phyloP scores from a whole-genome alignment of 257 asterid genomes.

The Linderniella brevidens region DNA sequence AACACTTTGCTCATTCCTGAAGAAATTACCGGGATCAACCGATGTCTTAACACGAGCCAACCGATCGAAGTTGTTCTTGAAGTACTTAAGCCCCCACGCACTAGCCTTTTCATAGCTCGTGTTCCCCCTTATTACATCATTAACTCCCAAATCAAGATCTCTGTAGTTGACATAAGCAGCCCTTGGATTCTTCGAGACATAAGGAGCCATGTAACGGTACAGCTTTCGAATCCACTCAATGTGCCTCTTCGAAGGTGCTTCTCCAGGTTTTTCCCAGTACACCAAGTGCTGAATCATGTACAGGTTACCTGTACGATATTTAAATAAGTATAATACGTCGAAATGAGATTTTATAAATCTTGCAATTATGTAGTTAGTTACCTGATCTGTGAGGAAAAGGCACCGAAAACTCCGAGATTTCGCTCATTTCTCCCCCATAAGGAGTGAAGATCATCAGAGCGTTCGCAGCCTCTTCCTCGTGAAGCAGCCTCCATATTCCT shows the following conservation, averaged over 20 bases:
- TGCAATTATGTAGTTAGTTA: no score
- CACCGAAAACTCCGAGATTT: conserved; percentile 11
- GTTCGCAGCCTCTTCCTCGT: conserved; percentile 10
- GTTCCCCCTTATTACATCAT: conserved; percentile 6
- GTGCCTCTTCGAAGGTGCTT: conserved; percentile 5
- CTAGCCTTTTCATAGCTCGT: conserved; percentile 18
- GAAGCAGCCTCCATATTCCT: conserved; percentile 15
- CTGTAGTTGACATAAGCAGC: conserved; percentile 18
- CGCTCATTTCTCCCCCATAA: conserved; percentile 24
- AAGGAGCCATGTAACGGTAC: conserved; percentile 16
- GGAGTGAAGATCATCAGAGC: conserved; percentile 11
- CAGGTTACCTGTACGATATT: conserved; percentile 10
- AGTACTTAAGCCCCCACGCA: conserved; percentile 21
- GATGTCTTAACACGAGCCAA: conserved; percentile 13
- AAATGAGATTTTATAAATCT: no score
- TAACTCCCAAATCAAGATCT: conserved; percentile 24
- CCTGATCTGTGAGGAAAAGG: conserved; percentile 20
- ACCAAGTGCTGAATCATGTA: conserved; percentile 12
- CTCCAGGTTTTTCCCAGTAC: conserved; percentile 14
- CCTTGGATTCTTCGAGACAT: conserved; percentile 21
- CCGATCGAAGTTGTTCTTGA: conserved; percentile 15
- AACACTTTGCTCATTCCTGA: conserved; percentile 27
- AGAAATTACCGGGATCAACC: conserved; percentile 17
- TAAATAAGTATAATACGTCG: no score
- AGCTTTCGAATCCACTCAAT: conserved; percentile 16